Conservation (phyloP, 768 basidiomycete genomes). For the Pholiota conissans region DNA sequence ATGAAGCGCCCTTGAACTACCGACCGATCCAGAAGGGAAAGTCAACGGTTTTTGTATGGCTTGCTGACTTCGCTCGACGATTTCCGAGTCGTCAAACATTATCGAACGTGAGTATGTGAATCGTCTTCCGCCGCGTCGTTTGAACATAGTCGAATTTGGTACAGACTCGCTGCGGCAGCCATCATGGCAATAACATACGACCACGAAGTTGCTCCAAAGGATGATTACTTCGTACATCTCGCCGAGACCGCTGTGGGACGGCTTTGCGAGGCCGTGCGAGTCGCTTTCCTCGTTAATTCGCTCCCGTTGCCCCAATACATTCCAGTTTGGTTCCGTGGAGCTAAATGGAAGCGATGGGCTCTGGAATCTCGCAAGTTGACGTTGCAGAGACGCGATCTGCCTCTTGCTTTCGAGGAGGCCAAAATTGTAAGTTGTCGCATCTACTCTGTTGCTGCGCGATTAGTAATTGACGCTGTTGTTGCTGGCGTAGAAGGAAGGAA, state of each 20-base stretch:
- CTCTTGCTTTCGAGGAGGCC: not conserved
- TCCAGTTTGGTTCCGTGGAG: slow-evolving; percentile 17
- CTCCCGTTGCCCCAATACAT: slow-evolving; percentile 12
- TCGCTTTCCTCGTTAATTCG: slow-evolving; percentile 10
- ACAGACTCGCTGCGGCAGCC: slow-evolving; percentile 8
- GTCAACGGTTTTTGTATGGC: slow-evolving; percentile 17
- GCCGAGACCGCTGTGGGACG: slow-evolving; percentile 8
- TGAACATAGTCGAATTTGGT: no score
- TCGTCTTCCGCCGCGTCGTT: no score
- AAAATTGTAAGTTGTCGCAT: no score
- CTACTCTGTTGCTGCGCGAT: no score
- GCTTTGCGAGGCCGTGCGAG: slow-evolving; percentile 9
- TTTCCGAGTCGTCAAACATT: slow-evolving; percentile 9
- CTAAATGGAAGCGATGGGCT: slow-evolving; percentile 9
- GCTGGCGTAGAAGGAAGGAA: no score
- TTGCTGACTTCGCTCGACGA: slow-evolving; percentile 12
- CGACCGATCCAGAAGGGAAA: slow-evolving; percentile 24
- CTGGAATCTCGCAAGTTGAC: slow-evolving; percentile 3
- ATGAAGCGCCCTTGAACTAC: slow-evolving; percentile 16
- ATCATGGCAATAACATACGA: slow-evolving; percentile 16
- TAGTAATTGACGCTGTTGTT: no score
- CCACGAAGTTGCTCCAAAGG: slow-evolving; percentile 10
- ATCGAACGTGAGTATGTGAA: slow-evolving; percentile 1
- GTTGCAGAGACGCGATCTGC: not conserved
- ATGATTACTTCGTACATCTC: slow-evolving; percentile 15